These are phyloP conservation scores for Rhynchosporium graminicola DNA, from an alignment of 2,329 filamentous ascomycete species.

Conservation along the genomic window DNA sequence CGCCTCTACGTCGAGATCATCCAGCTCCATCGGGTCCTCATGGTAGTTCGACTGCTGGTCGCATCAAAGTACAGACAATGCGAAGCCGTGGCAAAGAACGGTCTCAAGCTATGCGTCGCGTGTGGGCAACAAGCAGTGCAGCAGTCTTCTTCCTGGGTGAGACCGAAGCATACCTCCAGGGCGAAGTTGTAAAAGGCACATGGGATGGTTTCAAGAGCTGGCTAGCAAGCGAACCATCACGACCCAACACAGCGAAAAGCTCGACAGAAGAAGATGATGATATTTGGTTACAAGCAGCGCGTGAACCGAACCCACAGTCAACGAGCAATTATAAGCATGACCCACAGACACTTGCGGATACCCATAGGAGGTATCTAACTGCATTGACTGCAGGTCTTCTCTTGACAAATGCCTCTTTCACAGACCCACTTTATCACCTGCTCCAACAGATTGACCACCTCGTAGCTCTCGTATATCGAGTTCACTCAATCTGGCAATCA, in stretches of 20 bases:
- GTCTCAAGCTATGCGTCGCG: conserved; percentile 68
- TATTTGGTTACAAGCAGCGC: conserved; percentile 45
- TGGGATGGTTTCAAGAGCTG: conserved; percentile 80
- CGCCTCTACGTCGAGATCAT: conserved; percentile 73
- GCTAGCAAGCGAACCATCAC: conserved; percentile 51
- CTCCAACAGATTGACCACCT: conserved; percentile 79
- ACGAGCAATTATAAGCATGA: conserved; percentile 56
- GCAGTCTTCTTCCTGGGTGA: conserved; percentile 89
- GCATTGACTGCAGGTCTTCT: conserved; percentile 67
- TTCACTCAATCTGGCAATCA: conserved; percentile 75
- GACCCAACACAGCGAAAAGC: conserved; percentile 25
- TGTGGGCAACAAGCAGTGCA: conserved; percentile 89
- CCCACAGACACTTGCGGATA: conserved; percentile 79
- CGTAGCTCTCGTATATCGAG: conserved; percentile 71
- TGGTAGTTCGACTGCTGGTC: conserved; percentile 61
- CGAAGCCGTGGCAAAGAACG: conserved; percentile 66
- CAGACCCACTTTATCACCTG: conserved; percentile 63
- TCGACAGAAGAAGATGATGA: conserved; percentile 41
- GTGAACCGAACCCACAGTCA: conserved; percentile 28
- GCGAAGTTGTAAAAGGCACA: conserved; percentile 78
- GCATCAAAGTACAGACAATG: conserved; percentile 59
- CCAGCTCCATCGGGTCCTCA: conserved; percentile 68
- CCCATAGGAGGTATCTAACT: conserved; percentile 75
- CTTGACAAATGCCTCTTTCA: conserved; percentile 64
- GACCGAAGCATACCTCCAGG: conserved; percentile 84